Conservation (phyloP, 2,329 filamentous ascomycete species). For the Penicillium sp. region DNA sequence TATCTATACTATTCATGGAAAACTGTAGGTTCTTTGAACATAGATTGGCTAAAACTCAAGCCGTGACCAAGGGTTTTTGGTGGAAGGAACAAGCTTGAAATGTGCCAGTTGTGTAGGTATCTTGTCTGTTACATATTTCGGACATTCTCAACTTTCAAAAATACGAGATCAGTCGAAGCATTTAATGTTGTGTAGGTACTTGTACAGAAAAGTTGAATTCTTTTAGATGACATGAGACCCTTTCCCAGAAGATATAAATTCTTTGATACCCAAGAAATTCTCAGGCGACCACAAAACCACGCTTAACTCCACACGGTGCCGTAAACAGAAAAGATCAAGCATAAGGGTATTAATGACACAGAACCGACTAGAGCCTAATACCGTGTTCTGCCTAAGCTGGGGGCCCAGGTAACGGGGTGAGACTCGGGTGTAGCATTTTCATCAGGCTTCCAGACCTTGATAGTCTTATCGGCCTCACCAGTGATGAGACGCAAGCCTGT, state of each 20-base stretch:
- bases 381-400: constrained; percentile 73
- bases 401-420: constrained; percentile 91
- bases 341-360: constrained; percentile 24
- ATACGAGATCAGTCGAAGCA: background rate
- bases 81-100: no score
- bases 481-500: constrained; percentile 88
- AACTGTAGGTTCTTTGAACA: background rate
- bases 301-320: constrained; percentile 35
- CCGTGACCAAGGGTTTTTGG: no score
- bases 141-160: background rate
- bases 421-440: constrained; percentile 86
- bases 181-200: constrained; percentile 6
- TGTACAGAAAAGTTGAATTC: constrained; percentile 4
- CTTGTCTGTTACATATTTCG: background rate
- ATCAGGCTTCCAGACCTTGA: constrained; percentile 97
- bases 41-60: no score
- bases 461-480: constrained; percentile 96
- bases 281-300: constrained; percentile 19
- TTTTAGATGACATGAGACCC: background rate
- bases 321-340: constrained; percentile 17
- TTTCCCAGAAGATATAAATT: constrained; percentile 6
- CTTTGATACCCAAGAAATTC: background rate
- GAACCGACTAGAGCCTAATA: constrained; percentile 50
- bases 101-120: no score
- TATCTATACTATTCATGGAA: background rate